These are phyloP conservation scores for Fusarium austroafricanum DNA, from an alignment of 2,329 filamentous ascomycete genomes.

Conservation along the genomic window DNA sequence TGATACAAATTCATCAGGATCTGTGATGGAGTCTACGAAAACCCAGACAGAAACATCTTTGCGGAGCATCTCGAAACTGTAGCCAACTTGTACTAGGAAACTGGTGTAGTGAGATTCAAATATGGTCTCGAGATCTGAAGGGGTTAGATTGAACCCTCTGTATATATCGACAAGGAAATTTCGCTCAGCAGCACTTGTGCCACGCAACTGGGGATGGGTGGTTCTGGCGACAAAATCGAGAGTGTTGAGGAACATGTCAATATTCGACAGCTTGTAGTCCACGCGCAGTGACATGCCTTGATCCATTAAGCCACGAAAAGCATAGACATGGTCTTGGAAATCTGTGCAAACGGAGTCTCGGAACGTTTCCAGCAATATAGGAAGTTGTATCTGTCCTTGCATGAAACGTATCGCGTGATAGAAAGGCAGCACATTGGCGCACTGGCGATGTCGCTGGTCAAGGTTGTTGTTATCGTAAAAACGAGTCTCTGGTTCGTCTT, in stretches of 20 bases:
- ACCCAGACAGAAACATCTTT: background rate
- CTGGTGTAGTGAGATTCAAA: background rate
- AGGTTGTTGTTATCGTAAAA: background rate
- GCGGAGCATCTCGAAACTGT: background rate
- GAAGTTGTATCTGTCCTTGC: background rate
- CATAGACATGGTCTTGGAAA: background rate
- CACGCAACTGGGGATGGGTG: background rate
- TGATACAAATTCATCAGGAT: background rate
- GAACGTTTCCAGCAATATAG: background rate
- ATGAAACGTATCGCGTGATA: background rate
- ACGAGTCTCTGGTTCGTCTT: background rate
- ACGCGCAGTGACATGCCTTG: background rate
- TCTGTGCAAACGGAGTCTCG: background rate
- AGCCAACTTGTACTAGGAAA: background rate
- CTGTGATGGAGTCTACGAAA: background rate
- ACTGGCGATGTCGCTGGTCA: background rate
- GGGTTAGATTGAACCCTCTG: background rate
- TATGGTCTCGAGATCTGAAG: background rate
- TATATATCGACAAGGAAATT: background rate
- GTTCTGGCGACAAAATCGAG: background rate
- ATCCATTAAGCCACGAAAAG: background rate
- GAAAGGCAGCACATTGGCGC: background rate
- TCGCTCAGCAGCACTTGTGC: background rate
- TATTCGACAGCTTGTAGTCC: background rate
- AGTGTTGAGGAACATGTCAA: background rate